Conservation (phyloP, 345 rosid genomes). For the Jatropha curcas region DNA sequence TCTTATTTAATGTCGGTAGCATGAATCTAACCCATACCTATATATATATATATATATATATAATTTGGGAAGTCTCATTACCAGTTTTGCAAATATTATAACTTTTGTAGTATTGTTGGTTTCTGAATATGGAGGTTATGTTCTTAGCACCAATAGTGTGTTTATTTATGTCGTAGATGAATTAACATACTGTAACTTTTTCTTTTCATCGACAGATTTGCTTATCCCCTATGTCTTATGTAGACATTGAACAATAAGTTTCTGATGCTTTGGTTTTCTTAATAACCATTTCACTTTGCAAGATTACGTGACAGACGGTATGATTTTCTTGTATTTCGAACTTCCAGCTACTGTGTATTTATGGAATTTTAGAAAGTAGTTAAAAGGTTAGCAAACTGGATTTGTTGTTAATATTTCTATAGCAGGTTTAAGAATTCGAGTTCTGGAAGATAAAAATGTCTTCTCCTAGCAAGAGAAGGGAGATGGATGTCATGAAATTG, state of each 20-base stretch:
- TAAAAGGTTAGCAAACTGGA: neutral
- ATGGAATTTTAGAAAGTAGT: neutral
- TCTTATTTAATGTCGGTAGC: too few relatives aligned
- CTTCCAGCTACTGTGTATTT: neutral
- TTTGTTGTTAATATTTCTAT: neutral
- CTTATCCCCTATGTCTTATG: neutral
- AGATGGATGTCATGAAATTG: slow-evolving; percentile 65
- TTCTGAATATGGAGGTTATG: neutral
- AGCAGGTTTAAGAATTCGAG: slow-evolving; percentile 8
- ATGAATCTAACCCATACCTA: too few relatives aligned
- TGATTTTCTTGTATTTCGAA: neutral
- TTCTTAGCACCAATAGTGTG: neutral
- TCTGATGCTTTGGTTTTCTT: neutral
- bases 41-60: too few relatives aligned
- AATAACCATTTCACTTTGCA: neutral
- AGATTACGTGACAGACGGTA: neutral
- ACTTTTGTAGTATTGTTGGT: neutral
- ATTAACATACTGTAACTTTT: neutral
- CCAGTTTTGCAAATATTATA: neutral
- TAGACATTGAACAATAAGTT: neutral
- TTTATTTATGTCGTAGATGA: neutral
- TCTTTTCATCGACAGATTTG: slow-evolving; percentile 8
- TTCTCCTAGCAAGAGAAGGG: slow-evolving; percentile 64
- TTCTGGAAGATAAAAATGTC: slow-evolving; percentile 32
- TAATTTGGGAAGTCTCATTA: neutral